phyloP scores from a whole-genome alignment of 2,329 filamentous ascomycete species.

The Fusarium sp. region DNA sequence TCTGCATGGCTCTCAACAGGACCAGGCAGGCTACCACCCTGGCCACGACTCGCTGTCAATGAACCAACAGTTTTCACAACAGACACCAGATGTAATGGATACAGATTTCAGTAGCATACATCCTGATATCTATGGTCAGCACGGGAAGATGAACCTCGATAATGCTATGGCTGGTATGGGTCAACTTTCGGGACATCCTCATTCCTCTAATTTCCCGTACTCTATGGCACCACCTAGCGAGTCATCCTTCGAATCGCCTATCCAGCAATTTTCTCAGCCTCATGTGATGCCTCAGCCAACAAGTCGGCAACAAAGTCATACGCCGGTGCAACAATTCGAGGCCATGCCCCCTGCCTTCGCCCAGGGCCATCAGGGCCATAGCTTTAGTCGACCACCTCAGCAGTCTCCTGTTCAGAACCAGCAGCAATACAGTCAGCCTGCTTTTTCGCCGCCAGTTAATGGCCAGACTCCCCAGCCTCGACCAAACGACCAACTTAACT shows the following conservation, averaged over 20 bases:
- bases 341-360: slow-evolving; percentile 44
- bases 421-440: slow-evolving; percentile 40
- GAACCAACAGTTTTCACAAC: slow-evolving; percentile 50
- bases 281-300: slow-evolving; percentile 50
- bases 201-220: slow-evolving; percentile 51
- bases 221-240: slow-evolving; percentile 50
- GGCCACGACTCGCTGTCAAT: slow-evolving; percentile 49
- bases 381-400: slow-evolving; percentile 46
- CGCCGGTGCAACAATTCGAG: slow-evolving; percentile 50
- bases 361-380: slow-evolving; percentile 44
- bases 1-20: slow-evolving; percentile 47
- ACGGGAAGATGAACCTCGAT: slow-evolving; percentile 48
- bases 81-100: slow-evolving; percentile 52
- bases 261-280: slow-evolving; percentile 49
- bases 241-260: slow-evolving; percentile 48
- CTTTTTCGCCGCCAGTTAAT: slow-evolving; percentile 43
- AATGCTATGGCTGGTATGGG: slow-evolving; percentile 47
- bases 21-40: slow-evolving; percentile 47
- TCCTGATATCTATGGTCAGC: slow-evolving; percentile 53
- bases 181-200: slow-evolving; percentile 48
- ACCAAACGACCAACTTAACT: slow-evolving; percentile 39
- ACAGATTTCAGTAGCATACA: slow-evolving; percentile 53
- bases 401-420: slow-evolving; percentile 48
- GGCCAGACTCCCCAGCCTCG: slow-evolving; percentile 45
- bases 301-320: slow-evolving; percentile 49